phyloP scores from a whole-genome alignment of 2,329 filamentous ascomycete species.

The Colletotrichum australisinense region DNA sequence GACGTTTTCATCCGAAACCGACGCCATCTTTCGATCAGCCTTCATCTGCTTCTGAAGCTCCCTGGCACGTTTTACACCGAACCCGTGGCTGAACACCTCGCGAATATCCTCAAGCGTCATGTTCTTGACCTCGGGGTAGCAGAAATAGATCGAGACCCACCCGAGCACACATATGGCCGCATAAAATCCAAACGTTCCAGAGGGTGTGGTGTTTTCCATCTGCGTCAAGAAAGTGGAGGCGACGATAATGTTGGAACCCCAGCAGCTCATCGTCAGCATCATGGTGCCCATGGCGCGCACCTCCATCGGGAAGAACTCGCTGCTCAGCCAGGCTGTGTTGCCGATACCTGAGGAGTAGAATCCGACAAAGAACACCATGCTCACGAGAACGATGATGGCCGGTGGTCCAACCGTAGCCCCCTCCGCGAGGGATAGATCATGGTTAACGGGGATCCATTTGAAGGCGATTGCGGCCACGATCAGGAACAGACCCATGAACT shows the following conservation, averaged over 20 bases:
- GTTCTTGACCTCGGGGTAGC: conserved; percentile 65
- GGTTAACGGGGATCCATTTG: conserved; percentile 57
- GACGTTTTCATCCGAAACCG: not conserved
- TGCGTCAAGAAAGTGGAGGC: conserved; percentile 60
- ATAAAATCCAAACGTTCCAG: conserved; percentile 64
- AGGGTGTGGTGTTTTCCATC: conserved; percentile 62
- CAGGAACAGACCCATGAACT: conserved; percentile 56
- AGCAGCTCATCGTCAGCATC: conserved; percentile 58
- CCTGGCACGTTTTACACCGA: conserved; percentile 55
- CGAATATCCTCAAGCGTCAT: conserved; percentile 66
- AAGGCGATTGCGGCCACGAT: conserved; percentile 56
- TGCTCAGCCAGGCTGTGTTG: conserved; percentile 58
- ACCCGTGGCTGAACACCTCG: conserved; percentile 60
- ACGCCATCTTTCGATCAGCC: conserved; percentile 1
- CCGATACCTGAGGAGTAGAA: conserved; percentile 58
- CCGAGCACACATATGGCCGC: conserved; percentile 60
- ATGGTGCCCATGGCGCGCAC: conserved; percentile 61
- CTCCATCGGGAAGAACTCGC: conserved; percentile 59
- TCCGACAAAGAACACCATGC: conserved; percentile 54
- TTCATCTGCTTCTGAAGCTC: conserved; percentile 50
- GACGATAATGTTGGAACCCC: conserved; percentile 61
- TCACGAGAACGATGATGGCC: conserved; percentile 50
- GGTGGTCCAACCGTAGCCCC: conserved; percentile 44
- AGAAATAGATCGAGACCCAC: conserved; percentile 58
- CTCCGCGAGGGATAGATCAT: conserved; percentile 51